Evolutionary conservation across 179 eudicot genomes (phyloP).

Genomic region (Silene vulgaris): DNA sequence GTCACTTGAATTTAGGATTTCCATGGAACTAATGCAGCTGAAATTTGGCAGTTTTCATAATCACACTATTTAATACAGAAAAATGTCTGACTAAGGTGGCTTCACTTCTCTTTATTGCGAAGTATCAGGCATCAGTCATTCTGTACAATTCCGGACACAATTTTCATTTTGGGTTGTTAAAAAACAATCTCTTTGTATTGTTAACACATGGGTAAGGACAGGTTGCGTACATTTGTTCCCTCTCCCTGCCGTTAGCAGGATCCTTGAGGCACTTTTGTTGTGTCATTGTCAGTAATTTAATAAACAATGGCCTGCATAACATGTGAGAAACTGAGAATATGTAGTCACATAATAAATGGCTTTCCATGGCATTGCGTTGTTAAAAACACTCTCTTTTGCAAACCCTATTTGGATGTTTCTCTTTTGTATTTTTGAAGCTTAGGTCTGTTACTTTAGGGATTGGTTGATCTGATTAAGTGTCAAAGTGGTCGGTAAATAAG

Average conservation of each 20-base stretch:
- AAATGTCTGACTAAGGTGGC: not conserved
- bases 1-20: not conserved
- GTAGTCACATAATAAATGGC: not conserved
- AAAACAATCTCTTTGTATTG: not conserved
- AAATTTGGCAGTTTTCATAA: not conserved
- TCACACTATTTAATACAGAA: not conserved
- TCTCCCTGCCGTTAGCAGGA: too few relatives aligned
- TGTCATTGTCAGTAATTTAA: not conserved
- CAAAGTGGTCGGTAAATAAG: not conserved
- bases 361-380: constrained; percentile 13
- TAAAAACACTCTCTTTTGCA: constrained; percentile 46
- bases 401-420: too few relatives aligned
- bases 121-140: not conserved
- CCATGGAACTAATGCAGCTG: not conserved
- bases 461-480: too few relatives aligned
- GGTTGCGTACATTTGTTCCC: not conserved
- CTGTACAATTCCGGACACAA: not conserved
- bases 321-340: not conserved
- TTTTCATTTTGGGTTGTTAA: not conserved
- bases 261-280: not conserved
- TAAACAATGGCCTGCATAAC: too few relatives aligned
- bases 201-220: not conserved
- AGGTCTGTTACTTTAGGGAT: too few relatives aligned
- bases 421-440: too few relatives aligned
- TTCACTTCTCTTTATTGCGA: not conserved